These are phyloP conservation scores for Mariannaea sp. DNA, from an alignment of 2,329 filamentous ascomycete genomes.

Conservation along the genomic window DNA sequence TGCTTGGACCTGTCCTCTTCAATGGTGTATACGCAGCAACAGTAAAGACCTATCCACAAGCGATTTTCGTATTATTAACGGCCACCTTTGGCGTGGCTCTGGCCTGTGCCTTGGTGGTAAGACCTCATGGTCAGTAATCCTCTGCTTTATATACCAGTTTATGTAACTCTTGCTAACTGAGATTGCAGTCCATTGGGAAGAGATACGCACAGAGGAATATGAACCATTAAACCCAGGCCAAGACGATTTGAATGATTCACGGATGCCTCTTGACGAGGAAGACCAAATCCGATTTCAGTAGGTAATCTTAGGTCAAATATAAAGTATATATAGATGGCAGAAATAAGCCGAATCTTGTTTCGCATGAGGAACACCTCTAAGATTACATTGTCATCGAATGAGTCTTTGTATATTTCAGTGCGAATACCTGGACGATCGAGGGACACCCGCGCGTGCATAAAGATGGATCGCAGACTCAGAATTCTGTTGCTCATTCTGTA, in stretches of 20 bases:
- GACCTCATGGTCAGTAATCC: slow-evolving; percentile 70
- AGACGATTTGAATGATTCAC: slow-evolving; percentile 18
- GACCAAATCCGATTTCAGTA: slow-evolving; percentile 38
- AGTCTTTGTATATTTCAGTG: not conserved
- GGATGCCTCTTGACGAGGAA: slow-evolving; percentile 35
- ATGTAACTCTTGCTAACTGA: slow-evolving; percentile 25
- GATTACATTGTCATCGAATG: no score
- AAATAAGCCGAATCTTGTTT: no score
- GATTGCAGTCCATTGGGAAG: slow-evolving; percentile 43
- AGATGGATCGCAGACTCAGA: no score
- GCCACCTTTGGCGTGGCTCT: slow-evolving; percentile 70
- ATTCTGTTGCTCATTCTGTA: no score
- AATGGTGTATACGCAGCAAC: slow-evolving; percentile 86
- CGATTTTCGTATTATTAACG: slow-evolving; percentile 78
- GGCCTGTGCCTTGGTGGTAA: slow-evolving; percentile 70
- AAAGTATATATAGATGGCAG: not conserved
- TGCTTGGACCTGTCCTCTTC: slow-evolving; percentile 81
- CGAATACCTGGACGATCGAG: no score
- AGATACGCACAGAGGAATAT: slow-evolving; percentile 30
- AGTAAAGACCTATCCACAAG: slow-evolving; percentile 76
- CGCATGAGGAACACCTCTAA: not conserved
- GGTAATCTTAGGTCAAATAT: not conserved
- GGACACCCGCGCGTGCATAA: no score
- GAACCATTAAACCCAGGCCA: slow-evolving; percentile 30
- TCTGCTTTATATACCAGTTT: not conserved